Evolutionary conservation across 208 protist genomes (phyloP), one percentile per base, ranked within the genome.

Genomic region (Crithidia brevicula): DNA sequence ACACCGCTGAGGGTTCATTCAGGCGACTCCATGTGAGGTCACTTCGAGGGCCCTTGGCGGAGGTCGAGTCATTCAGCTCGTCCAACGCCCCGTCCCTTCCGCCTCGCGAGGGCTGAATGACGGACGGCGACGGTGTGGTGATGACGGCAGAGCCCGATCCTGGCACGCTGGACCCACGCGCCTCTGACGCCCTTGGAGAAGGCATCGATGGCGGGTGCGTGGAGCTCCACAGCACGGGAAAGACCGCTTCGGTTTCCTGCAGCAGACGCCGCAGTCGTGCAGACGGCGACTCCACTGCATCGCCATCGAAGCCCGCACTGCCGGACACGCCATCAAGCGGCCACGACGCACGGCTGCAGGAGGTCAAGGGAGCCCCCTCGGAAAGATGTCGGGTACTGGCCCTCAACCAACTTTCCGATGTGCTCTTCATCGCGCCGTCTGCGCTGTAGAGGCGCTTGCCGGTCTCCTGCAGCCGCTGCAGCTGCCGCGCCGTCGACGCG

Each of bases 381-480:
- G 40, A 18, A 11, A 33, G 13, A 16, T 7, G 38, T 18, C 23
- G 34, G 38, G 56, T 15, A 22, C 23, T 25, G 6, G n/a, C 16
- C 8, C 36, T n/a, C 2, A 23, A 31, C 23, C 18, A 10, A 13
- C 16, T 16, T 16, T 40, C 36, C 4, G n/a, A 47, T 18, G 31
- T 7, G 18, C 20, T 20, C 36, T 60, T 6, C 3, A 20, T 22
- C 23, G 9, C 23, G 40, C 18, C 9, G 18, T 10, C 6, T 50
- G 59, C 5, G 3, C 54, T 56, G 33, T 69, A 76, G 25, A 63
- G 46, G 2, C 54, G 70, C 34, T 13, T 38, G 28, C 43, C 70
- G 4, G 51, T 22, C 28, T 52, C 34, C n/a, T 52, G 62, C 25
- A 68, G 62, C 11, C 70, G 70, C 62, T 62, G 54, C 70, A 76